Evolutionary conservation across 2,329 filamentous ascomycete species (phyloP).

Genomic region (Seiridium unicorne): DNA sequence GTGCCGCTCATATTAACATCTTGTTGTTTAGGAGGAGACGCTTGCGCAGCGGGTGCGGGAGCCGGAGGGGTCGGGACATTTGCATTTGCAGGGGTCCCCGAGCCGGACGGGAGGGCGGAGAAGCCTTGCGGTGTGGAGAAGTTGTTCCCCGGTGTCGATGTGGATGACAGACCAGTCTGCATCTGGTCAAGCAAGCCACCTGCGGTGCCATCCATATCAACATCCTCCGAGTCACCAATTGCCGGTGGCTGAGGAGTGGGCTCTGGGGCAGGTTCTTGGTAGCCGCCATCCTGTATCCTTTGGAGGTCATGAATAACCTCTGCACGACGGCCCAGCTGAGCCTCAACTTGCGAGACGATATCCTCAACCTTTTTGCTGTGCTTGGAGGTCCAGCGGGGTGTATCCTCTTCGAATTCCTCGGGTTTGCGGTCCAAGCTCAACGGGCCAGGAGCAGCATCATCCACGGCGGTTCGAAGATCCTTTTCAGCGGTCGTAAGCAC

Average conservation of each 20-base stretch:
- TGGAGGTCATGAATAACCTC: slow-evolving; percentile 62
- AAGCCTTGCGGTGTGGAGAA: slow-evolving; percentile 61
- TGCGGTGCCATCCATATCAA: slow-evolving; percentile 64
- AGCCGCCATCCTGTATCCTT: slow-evolving; percentile 77
- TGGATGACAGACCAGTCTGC: slow-evolving; percentile 59
- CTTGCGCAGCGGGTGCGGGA: slow-evolving; percentile 5
- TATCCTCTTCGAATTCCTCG: slow-evolving; percentile 49
- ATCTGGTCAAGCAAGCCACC: slow-evolving; percentile 68
- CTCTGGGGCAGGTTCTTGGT: slow-evolving; percentile 59
- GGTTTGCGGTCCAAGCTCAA: slow-evolving; percentile 62
- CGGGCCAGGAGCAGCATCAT: slow-evolving; percentile 57
- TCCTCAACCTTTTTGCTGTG: slow-evolving; percentile 63
- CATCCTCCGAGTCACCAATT: slow-evolving; percentile 52
- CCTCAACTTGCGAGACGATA: slow-evolving; percentile 73
- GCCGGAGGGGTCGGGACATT: slow-evolving; percentile 40
- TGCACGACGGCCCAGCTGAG: slow-evolving; percentile 65
- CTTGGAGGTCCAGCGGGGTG: slow-evolving; percentile 35
- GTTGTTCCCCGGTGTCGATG: slow-evolving; percentile 59
- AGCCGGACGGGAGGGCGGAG: slow-evolving; percentile 54
- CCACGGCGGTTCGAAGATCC: slow-evolving; percentile 65
- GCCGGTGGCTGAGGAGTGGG: slow-evolving; percentile 11
- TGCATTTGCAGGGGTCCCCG: slow-evolving; percentile 53
- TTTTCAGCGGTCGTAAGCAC: slow-evolving; percentile 72
- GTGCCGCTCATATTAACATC: slow-evolving; percentile 59
- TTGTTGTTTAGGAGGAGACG: slow-evolving; percentile 21